phyloP scores from a whole-genome alignment of 75 land plant species.

The Pinus taeda region DNA sequence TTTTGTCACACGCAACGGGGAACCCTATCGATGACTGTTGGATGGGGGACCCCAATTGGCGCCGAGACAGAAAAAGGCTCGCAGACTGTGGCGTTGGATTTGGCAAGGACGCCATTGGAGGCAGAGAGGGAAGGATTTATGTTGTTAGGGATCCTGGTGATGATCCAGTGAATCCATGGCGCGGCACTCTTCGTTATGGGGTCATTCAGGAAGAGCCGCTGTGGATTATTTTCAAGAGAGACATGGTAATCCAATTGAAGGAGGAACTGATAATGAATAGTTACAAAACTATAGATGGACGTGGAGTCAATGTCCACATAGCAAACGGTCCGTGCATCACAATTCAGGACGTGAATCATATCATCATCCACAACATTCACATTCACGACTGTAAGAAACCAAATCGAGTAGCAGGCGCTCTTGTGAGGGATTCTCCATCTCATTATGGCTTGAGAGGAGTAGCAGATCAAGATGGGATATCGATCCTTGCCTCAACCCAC shows the following conservation, averaged over 20 bases:
- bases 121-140: constrained; percentile 21
- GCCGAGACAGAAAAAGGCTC: constrained; percentile 6
- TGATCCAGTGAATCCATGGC: constrained; percentile 24
- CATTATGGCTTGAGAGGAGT: constrained; percentile 12
- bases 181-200: constrained; percentile 32
- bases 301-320: constrained; percentile 29
- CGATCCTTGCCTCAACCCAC: constrained; percentile 21
- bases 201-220: constrained; percentile 17
- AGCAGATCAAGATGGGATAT: constrained; percentile 28
- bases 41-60: constrained; percentile 14
- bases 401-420: constrained; percentile 4
- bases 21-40: constrained; percentile 30
- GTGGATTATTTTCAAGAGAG: constrained; percentile 29
- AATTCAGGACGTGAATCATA: constrained; percentile 18
- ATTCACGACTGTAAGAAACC: constrained; percentile 20
- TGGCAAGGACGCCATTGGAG: constrained; percentile 24
- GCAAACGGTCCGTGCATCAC: constrained; percentile 27
- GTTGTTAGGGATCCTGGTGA: constrained; percentile 24
- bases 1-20: background rate
- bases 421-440: constrained; percentile 1
- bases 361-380: constrained; percentile 30
- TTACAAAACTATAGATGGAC: constrained; percentile 33
- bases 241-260: constrained; percentile 22
- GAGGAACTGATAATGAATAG: constrained; percentile 25
- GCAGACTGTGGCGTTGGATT: constrained; percentile 35